Base-by-base conservation (phyloP, 768 basidiomycete species). In the Naganishia vaughanmartiniae region DNA sequence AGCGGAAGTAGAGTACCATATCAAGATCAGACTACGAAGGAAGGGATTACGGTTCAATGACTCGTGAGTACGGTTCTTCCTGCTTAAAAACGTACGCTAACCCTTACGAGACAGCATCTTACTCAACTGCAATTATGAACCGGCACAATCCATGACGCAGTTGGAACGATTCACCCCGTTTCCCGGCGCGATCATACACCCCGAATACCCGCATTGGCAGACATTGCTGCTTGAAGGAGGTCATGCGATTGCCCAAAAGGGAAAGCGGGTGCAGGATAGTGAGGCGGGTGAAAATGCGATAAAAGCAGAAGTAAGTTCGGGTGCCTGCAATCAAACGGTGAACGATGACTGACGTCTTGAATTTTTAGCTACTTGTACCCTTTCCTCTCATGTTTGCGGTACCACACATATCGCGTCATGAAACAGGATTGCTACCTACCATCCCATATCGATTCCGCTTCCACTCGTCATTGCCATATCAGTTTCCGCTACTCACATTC, bases 31-130 rank as follows among this genome's bases (percentile, higher is more conserved):
- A 54, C 26, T 66, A 24, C 14, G 46, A 6, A 31, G 65, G 21
- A 51, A 54, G 24, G 65, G 65, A 33, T 26, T 66, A 28, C 46
- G 65, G 46, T 54, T 42, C 46, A 66, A 66, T n/a, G 65, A 66
- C 24, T 51, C 53, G 65, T 66, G 30, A 66, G 65, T 53, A 21
- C 7, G 11, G 36, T 46, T 14, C 7, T 58, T 2, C 57, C 17
- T 5, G 3, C 15, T 2, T 42, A 2, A 9, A 42, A 42, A 15
- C 42, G 17, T 11, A 15, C 42, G 42, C 15, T 42, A 42, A 42
- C 42, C 10, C 15, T 11, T 11, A 15, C 42, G 42, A 42, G 42
- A 21, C 24, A 63, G 60, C 5, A n/a, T 63, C 26, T 9, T 63
- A 9, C 24, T 63, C n/a, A 26, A 45, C 14, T 63, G 60, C 60